Evolutionary conservation across 2,329 filamentous ascomycete species (phyloP).

Genomic region (Lasiodiplodia theobromae): DNA sequence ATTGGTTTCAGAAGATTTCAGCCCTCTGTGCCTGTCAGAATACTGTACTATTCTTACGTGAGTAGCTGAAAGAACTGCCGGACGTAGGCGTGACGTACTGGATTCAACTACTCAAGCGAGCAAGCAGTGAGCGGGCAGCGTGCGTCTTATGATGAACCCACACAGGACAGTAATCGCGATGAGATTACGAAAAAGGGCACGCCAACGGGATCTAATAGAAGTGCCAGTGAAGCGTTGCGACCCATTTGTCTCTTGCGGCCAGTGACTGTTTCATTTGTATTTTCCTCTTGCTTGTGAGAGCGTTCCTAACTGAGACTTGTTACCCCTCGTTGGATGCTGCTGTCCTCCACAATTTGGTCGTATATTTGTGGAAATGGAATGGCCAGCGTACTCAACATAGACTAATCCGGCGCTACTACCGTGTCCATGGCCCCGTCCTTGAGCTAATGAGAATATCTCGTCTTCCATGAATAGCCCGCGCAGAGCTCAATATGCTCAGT

Average conservation of each 20-base stretch:
- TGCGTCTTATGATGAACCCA: too few species aligned
- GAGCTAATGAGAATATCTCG: background rate
- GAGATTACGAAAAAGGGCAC: too few species aligned
- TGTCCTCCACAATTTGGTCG: background rate
- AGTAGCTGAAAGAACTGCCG: too few species aligned
- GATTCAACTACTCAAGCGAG: too few species aligned
- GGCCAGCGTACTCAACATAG: background rate
- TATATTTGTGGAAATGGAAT: background rate
- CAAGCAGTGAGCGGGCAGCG: too few species aligned
- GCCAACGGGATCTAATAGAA: background rate
- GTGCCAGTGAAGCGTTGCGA: background rate
- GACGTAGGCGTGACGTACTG: too few species aligned
- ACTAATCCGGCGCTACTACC: background rate
- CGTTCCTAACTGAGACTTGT: background rate
- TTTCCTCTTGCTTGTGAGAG: background rate
- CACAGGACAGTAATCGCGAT: too few species aligned
- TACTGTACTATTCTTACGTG: too few species aligned
- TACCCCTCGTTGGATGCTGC: background rate
- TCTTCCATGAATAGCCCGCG: background rate
- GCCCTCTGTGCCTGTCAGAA: too few species aligned
- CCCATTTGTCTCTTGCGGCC: background rate
- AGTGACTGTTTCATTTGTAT: background rate
- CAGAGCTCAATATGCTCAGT: background rate
- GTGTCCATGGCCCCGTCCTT: background rate
- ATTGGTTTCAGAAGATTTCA: too few species aligned